These are phyloP conservation scores for Hawksworthiomyces lignivorus DNA, from an alignment of 2,329 filamentous ascomycete species.

Conservation along the genomic window DNA sequence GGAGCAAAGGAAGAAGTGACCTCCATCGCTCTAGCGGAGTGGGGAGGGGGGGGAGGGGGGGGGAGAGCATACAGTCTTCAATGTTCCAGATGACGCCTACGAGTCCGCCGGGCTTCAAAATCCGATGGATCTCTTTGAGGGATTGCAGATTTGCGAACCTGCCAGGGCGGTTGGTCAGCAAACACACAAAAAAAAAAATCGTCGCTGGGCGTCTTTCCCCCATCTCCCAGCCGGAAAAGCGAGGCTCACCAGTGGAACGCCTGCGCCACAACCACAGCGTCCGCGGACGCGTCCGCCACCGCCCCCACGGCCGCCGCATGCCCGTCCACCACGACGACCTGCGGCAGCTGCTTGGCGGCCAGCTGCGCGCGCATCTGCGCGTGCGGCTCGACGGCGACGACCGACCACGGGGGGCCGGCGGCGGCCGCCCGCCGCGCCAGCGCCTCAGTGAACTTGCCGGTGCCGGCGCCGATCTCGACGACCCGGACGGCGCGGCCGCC, in stretches of 20 bases:
- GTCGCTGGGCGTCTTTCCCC: neutral
- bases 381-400: slow-evolving; percentile 54
- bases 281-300: slow-evolving; percentile 49
- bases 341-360: slow-evolving; percentile 45
- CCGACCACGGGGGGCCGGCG: slow-evolving; percentile 33
- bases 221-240: neutral
- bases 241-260: slow-evolving; percentile 48
- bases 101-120: slow-evolving; percentile 51
- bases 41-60: too few species aligned
- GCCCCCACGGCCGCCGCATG: slow-evolving; percentile 50
- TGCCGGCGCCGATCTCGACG: slow-evolving; percentile 26
- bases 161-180: neutral
- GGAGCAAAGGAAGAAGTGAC: too few species aligned
- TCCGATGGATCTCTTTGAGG: slow-evolving; percentile 56
- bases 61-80: slow-evolving; percentile 63
- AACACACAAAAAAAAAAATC: neutral
- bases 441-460: slow-evolving; percentile 27
- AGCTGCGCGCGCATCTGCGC: slow-evolving; percentile 57
- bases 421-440: slow-evolving; percentile 51
- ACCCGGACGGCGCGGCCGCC: slow-evolving; percentile 24
- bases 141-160: slow-evolving; percentile 62
- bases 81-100: slow-evolving; percentile 68
- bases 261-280: slow-evolving; percentile 61
- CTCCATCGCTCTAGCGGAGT: too few species aligned
- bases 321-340: slow-evolving; percentile 49